phyloP scores from a whole-genome alignment of 2,329 filamentous ascomycete species.

The Colletotrichum theobromicola region DNA sequence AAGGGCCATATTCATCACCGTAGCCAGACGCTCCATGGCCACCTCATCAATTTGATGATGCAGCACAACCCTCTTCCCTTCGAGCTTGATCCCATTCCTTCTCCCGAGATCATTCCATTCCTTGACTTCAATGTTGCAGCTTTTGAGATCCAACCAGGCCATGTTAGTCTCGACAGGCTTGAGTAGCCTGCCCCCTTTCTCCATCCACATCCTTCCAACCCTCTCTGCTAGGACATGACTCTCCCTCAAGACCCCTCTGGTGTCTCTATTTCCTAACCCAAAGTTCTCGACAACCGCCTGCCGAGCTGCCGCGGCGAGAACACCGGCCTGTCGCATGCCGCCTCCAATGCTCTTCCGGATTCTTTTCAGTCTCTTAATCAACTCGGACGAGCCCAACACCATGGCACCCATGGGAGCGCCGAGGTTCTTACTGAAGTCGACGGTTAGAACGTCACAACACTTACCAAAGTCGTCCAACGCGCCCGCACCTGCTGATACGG shows the following conservation, averaged over 20 bases:
- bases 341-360: slow-evolving; percentile 83
- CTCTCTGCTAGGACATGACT: slow-evolving; percentile 61
- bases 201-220: slow-evolving; percentile 67
- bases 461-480: slow-evolving; percentile 45
- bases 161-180: slow-evolving; percentile 78
- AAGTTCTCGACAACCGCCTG: slow-evolving; percentile 85
- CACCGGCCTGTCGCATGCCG: slow-evolving; percentile 76
- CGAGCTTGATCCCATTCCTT: neutral
- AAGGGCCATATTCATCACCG: neutral
- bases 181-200: slow-evolving; percentile 66
- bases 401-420: slow-evolving; percentile 58
- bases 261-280: slow-evolving; percentile 44
- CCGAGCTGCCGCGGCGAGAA: slow-evolving; percentile 76
- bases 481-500: slow-evolving; percentile 46
- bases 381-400: slow-evolving; percentile 48
- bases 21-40: neutral
- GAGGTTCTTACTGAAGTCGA: slow-evolving; percentile 60
- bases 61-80: slow-evolving; percentile 10
- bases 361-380: slow-evolving; percentile 74
- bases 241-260: slow-evolving; percentile 45
- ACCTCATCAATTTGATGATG: slow-evolving; percentile 11
- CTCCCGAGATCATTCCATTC: slow-evolving; percentile 6
- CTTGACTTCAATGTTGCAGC: neutral
- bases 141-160: slow-evolving; percentile 64
- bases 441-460: slow-evolving; percentile 62